Evolutionary conservation across 495 filamentous ascomycete species (phyloP).

Genomic region (Aspergillus affinis): DNA sequence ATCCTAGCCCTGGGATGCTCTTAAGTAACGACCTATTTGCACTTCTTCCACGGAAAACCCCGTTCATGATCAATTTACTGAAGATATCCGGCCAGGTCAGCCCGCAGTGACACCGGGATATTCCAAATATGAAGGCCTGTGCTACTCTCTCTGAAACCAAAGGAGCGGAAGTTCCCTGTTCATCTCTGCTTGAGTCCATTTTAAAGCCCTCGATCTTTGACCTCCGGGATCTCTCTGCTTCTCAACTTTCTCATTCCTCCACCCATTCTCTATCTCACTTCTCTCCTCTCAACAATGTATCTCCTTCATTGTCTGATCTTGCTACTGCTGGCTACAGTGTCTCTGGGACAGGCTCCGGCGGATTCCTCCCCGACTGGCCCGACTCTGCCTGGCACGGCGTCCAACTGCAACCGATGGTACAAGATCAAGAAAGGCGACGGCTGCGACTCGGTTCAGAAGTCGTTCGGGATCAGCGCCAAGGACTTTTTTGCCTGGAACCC

Average conservation of each 20-base stretch:
- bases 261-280: not conserved
- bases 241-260: not conserved
- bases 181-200: no score
- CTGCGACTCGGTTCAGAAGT: slow-evolving; percentile 13
- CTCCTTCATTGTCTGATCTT: not conserved
- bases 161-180: no score
- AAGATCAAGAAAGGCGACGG: slow-evolving; percentile 21
- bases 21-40: no score
- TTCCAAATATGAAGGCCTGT: no score
- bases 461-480: slow-evolving; percentile 12
- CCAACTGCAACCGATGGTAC: slow-evolving; percentile 24
- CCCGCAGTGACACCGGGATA: no score
- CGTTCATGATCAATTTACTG: no score
- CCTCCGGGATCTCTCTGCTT: no score
- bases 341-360: slow-evolving; percentile 1
- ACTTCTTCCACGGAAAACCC: no score
- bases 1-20: no score
- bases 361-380: slow-evolving; percentile 12
- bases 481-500: slow-evolving; percentile 29
- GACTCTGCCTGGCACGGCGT: slow-evolving; percentile 17
- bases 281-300: not conserved
- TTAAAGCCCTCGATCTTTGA: no score
- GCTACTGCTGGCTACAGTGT: not conserved
- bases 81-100: no score
- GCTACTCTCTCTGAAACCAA: no score